Base-by-base conservation (phyloP, 1,139 yeast species). In the Geotrichum candidum region DNA sequence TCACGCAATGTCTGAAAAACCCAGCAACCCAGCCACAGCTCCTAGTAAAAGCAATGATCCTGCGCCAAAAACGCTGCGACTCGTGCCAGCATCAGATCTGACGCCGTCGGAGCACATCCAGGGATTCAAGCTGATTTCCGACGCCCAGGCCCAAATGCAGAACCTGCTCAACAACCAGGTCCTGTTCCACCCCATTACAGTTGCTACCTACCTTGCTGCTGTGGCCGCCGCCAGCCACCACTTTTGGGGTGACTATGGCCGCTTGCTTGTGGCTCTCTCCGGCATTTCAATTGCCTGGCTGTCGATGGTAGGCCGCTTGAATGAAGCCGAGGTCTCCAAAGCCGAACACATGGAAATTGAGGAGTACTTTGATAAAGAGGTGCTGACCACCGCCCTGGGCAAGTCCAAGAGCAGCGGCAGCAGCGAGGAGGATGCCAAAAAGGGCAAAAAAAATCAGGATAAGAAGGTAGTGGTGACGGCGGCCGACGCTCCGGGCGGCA, bases 131-230 rank as follows among this genome's bases (percentile, higher is more conserved):
- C 64, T 68, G 41, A 62, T 65, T 51, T 62, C 68, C 22, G 69
- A 67, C 33, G 65, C 66, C 23, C 65, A 63, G 31, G 66, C 67
- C 11, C 68, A 68, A 58, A 68, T 70, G 38, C 66, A 65, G 11
- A 65, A 65, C 54, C 60, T 65, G 31, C 65, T 67, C 54, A 68
- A 68, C 61, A 61, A 60, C 23, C 57, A 60, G 56, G 63, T 67
- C 18, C 57, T 67, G 23, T 59, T 53, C 45, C 58, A 56, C 22
- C 52, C 53, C 29, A 53, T 51, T 45, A 58, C 63, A 18, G 48
- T 57, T 1, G 54, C 60, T 38, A 56, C 57, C 51, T 63, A 54
- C 35, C 53, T 59, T 1, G 53, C 53, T 11, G 54, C 58, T 10
- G 33, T 61, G 10, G 54, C 62, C 27, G 48, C 54, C 11, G 23